Base-by-base conservation (phyloP, 2,329 filamentous ascomycete species). In the Mycogone perniciosa region DNA sequence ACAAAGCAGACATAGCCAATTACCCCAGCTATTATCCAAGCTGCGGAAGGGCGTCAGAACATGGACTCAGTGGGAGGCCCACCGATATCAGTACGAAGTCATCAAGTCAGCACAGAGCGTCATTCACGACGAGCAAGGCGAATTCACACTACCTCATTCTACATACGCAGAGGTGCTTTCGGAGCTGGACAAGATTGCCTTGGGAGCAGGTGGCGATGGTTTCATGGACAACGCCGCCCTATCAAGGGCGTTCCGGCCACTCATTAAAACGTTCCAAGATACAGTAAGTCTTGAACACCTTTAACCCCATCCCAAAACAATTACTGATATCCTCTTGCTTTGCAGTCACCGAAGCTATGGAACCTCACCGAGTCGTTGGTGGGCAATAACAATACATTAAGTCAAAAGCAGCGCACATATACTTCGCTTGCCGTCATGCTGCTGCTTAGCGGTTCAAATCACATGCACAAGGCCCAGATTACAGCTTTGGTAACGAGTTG, bases 31-130 rank as follows among this genome's bases (percentile, higher is more conserved):
- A 10, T 38, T 51, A 5, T 42, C 43, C 11, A 38, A 51, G 31
- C 13, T 51, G 20, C 49, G 49, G 2, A 47, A 47, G 26, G 43
- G 40, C 33, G 49, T 44, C n/a, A 46, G 34, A 13, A 27, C 30
- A 6, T 51, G 49, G 49, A 45, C 49, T 2, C 49, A 51, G 38
- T 51, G 49, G 49, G 49, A 51, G 39, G 44, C 49, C 2, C 49
- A 51, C 35, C 41, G 49, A 3, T 51, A 51, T 44, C 49, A 51
- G 30, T 46, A 46, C 26, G 49, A 51, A 38, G 42, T 47, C 10
- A 47, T 51, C 4, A 51, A 51, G 39, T 51, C 49, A 2, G 49
- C 49, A 2, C 41, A 51, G n/a, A 51, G 35, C 11, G 39, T 51
- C 9, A 45, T 46, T 4, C 44, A 44, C 8, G n/a, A 31, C 6